Base-by-base conservation (phyloP, 441 rosid genomes). In the Erodium texanum region DNA sequence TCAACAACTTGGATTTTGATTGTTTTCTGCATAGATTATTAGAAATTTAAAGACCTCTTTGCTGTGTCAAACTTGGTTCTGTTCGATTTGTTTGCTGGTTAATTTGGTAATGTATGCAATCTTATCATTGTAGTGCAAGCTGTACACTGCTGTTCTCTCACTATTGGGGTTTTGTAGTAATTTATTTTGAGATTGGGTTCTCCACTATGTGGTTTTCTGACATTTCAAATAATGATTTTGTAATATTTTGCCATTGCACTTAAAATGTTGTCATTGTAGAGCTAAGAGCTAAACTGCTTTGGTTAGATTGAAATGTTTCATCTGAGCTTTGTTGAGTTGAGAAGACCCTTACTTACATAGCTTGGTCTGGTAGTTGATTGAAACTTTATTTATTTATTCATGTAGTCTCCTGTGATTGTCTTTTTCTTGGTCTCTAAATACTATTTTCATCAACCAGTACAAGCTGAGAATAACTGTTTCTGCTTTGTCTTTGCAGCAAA, bases 401-500 rank as follows among this genome's bases (percentile, higher is more conserved):
- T n/a, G n/a, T n/a, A n/a, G n/a, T n/a, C 1, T 27, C 1, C 14
- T 8, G 48, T 41, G 1, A 12, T 3, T 41, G 10, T 41, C 48
- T 41, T 12, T 41, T 41, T 41, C 48, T 41, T 41, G 48, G 11
- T 41, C 12, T 41, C 7, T 41, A 41, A 41, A 41, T 41, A 41
- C 12, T 41, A 9, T 41, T 41, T 9, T 41, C 48, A 8, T 41
- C 48, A 41, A 41, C 10, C 48, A 9, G 48, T 41, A 12, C 48
- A 41, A 41, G 48, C 48, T 41, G 48, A 41, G 11, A 11, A 41
- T 41, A 41, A 41, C 48, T 41, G 48, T 41, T 41, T 41, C 1
- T 41, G 48, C 38, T 34, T 2, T 34, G 38, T 34, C 34, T 66
- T 63, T 66, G 29, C 79, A 88, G 94, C 86, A 77, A 76, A 88